These are phyloP conservation scores for Fusarium pininemorale DNA, from an alignment of 2,329 filamentous ascomycete species.

Conservation along the genomic window DNA sequence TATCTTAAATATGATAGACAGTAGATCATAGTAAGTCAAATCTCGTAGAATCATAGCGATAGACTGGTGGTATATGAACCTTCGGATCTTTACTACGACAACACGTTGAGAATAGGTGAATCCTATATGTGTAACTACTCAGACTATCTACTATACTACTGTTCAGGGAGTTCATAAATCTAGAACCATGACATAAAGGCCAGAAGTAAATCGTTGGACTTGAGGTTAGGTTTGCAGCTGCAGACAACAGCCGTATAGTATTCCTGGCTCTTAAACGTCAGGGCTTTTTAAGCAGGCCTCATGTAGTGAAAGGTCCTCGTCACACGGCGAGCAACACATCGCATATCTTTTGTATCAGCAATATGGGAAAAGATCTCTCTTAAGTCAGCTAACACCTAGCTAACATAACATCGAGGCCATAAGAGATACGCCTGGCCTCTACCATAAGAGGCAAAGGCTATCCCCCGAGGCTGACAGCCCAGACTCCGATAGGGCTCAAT, in stretches of 20 bases:
- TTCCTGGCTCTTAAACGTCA: accelerated
- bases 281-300: accelerated
- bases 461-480: accelerated
- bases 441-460: background rate
- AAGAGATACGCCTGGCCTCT: background rate
- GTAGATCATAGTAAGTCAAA: background rate
- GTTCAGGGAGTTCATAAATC: accelerated
- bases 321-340: accelerated
- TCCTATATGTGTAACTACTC: background rate
- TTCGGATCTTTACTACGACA: background rate
- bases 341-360: accelerated
- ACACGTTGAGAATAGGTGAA: accelerated
- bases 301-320: accelerated
- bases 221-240: accelerated
- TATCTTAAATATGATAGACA: too few species aligned
- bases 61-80: background rate
- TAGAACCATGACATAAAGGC: background rate
- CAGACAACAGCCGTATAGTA: background rate
- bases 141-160: background rate
- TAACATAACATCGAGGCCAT: background rate
- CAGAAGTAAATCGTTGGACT: background rate
- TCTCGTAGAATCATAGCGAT: accelerated
- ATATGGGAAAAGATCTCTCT: accelerated
- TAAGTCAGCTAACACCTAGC: background rate
- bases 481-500: too few species aligned